These are phyloP conservation scores for Allium fistulosum DNA, from an alignment of 106 monocot genomes.

Conservation along the genomic window DNA sequence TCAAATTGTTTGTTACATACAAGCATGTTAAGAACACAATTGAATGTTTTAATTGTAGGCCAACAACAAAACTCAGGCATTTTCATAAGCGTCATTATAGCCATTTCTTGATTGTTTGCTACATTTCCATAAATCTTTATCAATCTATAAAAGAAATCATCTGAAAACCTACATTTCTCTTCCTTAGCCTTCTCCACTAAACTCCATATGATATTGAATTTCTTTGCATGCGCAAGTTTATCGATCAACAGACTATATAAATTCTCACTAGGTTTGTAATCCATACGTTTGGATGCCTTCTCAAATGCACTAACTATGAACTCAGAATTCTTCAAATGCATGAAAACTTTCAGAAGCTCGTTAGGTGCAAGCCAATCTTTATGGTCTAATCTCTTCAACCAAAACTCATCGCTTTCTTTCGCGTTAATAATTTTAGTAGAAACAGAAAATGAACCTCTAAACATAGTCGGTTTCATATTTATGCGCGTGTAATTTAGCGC, in stretches of 20 bases:
- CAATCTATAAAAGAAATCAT: slow-evolving; percentile 66
- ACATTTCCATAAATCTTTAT: slow-evolving; percentile 76
- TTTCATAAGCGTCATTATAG: slow-evolving; percentile 39
- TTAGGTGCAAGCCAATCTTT: slow-evolving; percentile 89
- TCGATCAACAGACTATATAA: slow-evolving; percentile 58
- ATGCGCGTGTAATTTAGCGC: not conserved
- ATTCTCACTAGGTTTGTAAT: slow-evolving; percentile 73
- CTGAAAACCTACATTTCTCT: slow-evolving; percentile 59
- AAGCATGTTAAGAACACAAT: slow-evolving; percentile 79
- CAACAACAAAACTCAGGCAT: slow-evolving; percentile 83
- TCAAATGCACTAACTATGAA: slow-evolving; percentile 31
- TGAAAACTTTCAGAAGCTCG: slow-evolving; percentile 70
- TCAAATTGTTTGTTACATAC: slow-evolving; percentile 56
- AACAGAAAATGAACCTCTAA: slow-evolving; percentile 17
- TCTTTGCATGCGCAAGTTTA: slow-evolving; percentile 38
- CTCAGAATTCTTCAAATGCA: slow-evolving; percentile 39
- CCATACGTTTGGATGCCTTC: slow-evolving; percentile 43
- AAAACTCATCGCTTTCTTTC: slow-evolving; percentile 33
- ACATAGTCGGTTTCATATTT: not conserved
- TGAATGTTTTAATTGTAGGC: slow-evolving; percentile 72
- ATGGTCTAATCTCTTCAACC: slow-evolving; percentile 55
- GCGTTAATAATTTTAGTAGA: slow-evolving; percentile 13
- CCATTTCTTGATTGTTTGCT: slow-evolving; percentile 46
- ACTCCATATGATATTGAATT: slow-evolving; percentile 38
- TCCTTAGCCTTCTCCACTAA: slow-evolving; percentile 41